phyloP scores from a whole-genome alignment of 805 yeast species.

The Suhomyces vadensis region DNA sequence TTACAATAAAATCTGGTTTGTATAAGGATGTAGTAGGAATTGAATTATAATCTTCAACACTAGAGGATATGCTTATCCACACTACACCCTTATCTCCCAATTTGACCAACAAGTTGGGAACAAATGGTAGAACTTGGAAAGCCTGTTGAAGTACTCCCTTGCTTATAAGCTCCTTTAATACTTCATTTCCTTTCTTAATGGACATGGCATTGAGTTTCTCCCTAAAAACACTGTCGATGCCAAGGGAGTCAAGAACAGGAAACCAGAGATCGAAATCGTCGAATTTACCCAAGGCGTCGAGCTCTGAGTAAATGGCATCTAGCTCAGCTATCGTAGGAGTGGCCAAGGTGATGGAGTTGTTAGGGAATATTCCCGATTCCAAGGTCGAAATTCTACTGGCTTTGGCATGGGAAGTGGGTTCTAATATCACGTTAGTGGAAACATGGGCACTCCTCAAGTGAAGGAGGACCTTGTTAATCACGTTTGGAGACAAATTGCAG shows the following conservation, averaged over 20 bases:
- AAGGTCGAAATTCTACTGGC: slow-evolving; percentile 48
- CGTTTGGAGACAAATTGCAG: slow-evolving; percentile 57
- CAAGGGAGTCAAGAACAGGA: slow-evolving; percentile 63
- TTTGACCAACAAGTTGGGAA: slow-evolving; percentile 66
- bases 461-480: slow-evolving; percentile 39
- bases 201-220: slow-evolving; percentile 42
- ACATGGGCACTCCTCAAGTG: slow-evolving; percentile 12
- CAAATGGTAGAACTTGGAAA: slow-evolving; percentile 70
- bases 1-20: slow-evolving; percentile 24
- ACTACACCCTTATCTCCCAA: slow-evolving; percentile 67
- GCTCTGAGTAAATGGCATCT: slow-evolving; percentile 50
- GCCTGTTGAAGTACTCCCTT: slow-evolving; percentile 64
- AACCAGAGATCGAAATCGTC: slow-evolving; percentile 70
- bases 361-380: slow-evolving; percentile 46
- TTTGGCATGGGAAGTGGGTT: slow-evolving; percentile 77
- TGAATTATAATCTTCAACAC: slow-evolving; percentile 31
- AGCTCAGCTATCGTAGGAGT: slow-evolving; percentile 77
- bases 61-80: slow-evolving; percentile 34
- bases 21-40: slow-evolving; percentile 33
- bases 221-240: slow-evolving; percentile 48
- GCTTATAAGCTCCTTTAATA: slow-evolving; percentile 26
- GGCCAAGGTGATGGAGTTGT: slow-evolving; percentile 44
- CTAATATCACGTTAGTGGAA: slow-evolving; percentile 49
- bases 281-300: slow-evolving; percentile 41
- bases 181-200: slow-evolving; percentile 18